These are phyloP conservation scores for Linum usitatissimum DNA, from an alignment of 345 rosid genomes.

Conservation along the genomic window DNA sequence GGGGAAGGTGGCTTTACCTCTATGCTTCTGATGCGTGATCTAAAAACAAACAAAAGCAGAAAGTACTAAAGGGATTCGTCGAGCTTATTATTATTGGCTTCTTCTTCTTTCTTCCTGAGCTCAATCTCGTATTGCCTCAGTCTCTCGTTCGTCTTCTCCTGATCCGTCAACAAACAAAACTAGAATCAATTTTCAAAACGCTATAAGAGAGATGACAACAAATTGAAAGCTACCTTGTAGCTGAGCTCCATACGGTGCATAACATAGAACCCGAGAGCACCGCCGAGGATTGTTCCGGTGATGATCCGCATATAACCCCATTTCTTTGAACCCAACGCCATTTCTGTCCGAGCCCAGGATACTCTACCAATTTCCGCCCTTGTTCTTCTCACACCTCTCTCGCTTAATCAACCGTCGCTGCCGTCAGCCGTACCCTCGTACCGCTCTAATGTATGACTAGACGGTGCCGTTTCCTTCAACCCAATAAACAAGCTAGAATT, in stretches of 20 bases:
- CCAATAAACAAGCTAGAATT: no score
- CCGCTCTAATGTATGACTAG: no score
- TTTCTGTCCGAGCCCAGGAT: neutral
- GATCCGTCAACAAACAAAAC: constrained; percentile 2
- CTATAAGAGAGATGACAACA: neutral
- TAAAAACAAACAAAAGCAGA: no score
- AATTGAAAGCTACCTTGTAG: constrained; percentile 41
- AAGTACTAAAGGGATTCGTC: constrained; percentile 28
- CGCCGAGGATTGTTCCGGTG: constrained; percentile 66
- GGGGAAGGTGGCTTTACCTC: no score
- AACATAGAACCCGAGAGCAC: constrained; percentile 73
- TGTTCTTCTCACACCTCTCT: no score
- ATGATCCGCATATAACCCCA: constrained; percentile 78
- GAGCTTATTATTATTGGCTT: constrained; percentile 34
- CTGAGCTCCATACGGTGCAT: constrained; percentile 68
- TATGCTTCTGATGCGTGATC: no score
- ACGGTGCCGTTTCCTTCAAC: no score
- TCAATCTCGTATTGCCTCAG: constrained; percentile 58
- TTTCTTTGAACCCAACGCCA: constrained; percentile 38
- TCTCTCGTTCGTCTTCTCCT: constrained; percentile 78
- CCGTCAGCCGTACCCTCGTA: no score
- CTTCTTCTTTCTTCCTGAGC: constrained; percentile 34
- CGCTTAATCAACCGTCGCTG: no score
- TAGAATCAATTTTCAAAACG: neutral
- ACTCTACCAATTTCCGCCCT: no score